Evolutionary conservation across 306 rosid genomes (phyloP).

Genomic region (Dalbergia cultrata): DNA sequence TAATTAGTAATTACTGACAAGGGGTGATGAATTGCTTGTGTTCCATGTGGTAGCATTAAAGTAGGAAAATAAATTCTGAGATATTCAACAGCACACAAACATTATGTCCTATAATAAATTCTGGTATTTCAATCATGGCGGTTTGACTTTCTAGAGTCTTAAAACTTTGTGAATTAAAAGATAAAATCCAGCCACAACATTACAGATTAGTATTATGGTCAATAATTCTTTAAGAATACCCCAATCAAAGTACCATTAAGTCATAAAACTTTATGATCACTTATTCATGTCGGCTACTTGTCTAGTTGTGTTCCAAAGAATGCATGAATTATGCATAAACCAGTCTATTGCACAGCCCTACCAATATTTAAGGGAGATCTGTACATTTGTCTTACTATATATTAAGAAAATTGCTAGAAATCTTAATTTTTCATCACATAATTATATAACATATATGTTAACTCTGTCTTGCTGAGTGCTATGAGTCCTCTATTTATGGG

Average conservation of each 20-base stretch:
- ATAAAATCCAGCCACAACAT: constrained; percentile 11
- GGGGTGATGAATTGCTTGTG: not conserved
- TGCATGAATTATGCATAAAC: not conserved
- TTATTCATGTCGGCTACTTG: not conserved
- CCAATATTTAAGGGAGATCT: constrained; percentile 22
- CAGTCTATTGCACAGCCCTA: constrained; percentile 2
- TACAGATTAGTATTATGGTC: constrained; percentile 1
- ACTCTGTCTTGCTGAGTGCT: no score
- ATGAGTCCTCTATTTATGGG: no score
- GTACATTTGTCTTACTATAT: not conserved
- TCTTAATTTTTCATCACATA: no score
- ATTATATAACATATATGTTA: no score
- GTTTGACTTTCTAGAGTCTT: constrained; percentile 13
- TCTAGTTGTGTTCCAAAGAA: constrained; percentile 1
- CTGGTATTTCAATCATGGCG: constrained; percentile 19
- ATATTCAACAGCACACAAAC: not conserved
- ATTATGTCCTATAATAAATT: not conserved
- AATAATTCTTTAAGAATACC: not conserved
- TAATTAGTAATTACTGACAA: not conserved
- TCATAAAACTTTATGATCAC: constrained; percentile 1
- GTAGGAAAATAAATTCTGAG: no score
- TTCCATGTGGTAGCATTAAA: not conserved
- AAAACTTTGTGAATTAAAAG: not conserved
- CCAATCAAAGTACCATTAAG: constrained; percentile 1
- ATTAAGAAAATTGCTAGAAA: no score